Conservation (phyloP, 805 yeast species). For the Maudiozyma barnettii region DNA sequence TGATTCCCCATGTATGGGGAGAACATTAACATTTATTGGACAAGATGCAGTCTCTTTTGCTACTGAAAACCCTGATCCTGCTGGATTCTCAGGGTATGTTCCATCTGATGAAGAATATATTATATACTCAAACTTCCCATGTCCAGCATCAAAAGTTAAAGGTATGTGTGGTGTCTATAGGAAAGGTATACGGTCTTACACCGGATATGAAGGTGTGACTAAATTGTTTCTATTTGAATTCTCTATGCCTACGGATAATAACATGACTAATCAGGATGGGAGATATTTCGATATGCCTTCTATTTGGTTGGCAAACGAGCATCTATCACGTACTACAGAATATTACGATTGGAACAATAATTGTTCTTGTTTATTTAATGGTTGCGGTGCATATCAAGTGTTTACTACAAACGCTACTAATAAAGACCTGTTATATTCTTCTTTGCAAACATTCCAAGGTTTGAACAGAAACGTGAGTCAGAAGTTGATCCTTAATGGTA, state of each 20-base stretch:
- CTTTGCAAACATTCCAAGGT: constrained; percentile 59
- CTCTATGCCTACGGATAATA: constrained; percentile 47
- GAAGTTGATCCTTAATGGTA: background rate
- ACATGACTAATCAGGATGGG: constrained; percentile 24
- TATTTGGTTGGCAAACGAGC: constrained; percentile 60
- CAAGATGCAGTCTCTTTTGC: constrained; percentile 42
- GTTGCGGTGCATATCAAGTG: constrained; percentile 68
- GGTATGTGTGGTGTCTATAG: constrained; percentile 70
- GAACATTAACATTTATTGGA: constrained; percentile 52
- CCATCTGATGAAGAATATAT: constrained; percentile 48
- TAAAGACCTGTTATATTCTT: constrained; percentile 28
- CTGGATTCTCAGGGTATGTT: constrained; percentile 34
- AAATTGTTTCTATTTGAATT: constrained; percentile 66
- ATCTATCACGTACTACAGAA: constrained; percentile 62
- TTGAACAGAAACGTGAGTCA: background rate
- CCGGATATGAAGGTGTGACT: constrained; percentile 54
- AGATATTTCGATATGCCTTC: constrained; percentile 47
- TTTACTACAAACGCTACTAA: constrained; percentile 55
- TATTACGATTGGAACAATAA: constrained; percentile 39
- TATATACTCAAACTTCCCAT: constrained; percentile 45
- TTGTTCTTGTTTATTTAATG: constrained; percentile 65
- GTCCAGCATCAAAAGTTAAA: constrained; percentile 41
- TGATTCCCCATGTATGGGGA: constrained; percentile 53
- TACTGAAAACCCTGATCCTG: constrained; percentile 38
- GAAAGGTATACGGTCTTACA: constrained; percentile 57